Evolutionary conservation across 2,329 filamentous ascomycete species (phyloP).

Genomic region (Pezicula rhizophila): DNA sequence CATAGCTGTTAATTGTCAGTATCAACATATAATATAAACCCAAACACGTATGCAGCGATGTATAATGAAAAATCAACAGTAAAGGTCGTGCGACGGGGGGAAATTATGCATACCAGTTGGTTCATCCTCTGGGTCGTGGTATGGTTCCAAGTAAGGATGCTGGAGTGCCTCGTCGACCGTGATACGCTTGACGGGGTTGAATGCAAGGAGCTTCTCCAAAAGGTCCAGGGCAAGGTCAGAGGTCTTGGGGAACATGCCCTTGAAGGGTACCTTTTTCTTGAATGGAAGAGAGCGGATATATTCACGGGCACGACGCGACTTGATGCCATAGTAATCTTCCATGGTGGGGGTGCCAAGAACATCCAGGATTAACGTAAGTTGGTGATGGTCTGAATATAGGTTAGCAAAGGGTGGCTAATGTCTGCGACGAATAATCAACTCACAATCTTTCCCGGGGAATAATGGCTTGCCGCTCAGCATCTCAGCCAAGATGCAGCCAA

Average conservation of each 20-base stretch:
- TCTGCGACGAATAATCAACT: slow-evolving; percentile 31
- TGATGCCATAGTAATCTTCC: slow-evolving; percentile 99
- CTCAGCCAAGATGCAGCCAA: slow-evolving; percentile 95
- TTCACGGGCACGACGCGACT: slow-evolving; percentile 91
- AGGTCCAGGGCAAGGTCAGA: slow-evolving; percentile 93
- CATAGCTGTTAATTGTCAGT: slow-evolving; percentile 51
- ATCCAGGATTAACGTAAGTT: slow-evolving; percentile 92
- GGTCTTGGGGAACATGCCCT: slow-evolving; percentile 97
- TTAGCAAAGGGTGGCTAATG: slow-evolving; percentile 7
- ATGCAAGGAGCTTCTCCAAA: slow-evolving; percentile 90
- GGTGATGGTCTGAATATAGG: slow-evolving; percentile 72
- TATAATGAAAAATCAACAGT: too few relatives aligned
- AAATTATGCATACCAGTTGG: slow-evolving; percentile 43
- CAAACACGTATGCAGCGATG: too few relatives aligned
- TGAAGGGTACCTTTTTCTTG: slow-evolving; percentile 99
- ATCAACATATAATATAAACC: too few relatives aligned
- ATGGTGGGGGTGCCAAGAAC: slow-evolving; percentile 97
- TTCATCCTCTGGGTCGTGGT: slow-evolving; percentile 98
- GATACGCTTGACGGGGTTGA: slow-evolving; percentile 98
- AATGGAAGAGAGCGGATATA: slow-evolving; percentile 97
- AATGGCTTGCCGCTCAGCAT: slow-evolving; percentile 98
- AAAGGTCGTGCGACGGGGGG: too few relatives aligned
- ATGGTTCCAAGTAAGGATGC: slow-evolving; percentile 96
- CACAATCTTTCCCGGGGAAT: slow-evolving; percentile 98
- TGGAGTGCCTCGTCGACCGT: slow-evolving; percentile 95